Evolutionary conservation across 495 filamentous ascomycete species (phyloP).

Genomic region (Neurospora tetrasperma): DNA sequence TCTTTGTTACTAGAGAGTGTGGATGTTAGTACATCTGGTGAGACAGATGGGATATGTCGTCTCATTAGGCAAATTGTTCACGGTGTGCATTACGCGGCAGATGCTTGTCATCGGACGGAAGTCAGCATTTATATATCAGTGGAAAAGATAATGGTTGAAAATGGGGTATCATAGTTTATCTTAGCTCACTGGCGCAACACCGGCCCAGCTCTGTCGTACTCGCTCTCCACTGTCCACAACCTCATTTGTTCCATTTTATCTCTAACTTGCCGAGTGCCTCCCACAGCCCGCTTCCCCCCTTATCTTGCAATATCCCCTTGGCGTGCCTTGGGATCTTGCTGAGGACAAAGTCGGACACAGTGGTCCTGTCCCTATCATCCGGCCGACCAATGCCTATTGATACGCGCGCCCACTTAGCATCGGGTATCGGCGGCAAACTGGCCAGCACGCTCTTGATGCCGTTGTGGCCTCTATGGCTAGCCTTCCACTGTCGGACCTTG

Average conservation of each 20-base stretch:
- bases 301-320: slow-evolving; percentile 41
- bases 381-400: slow-evolving; percentile 69
- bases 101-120: not conserved
- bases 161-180: slow-evolving; percentile 7
- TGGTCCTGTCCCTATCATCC: slow-evolving; percentile 39
- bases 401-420: slow-evolving; percentile 34
- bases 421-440: slow-evolving; percentile 28
- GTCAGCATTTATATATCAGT: not conserved
- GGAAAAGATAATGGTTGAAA: not conserved
- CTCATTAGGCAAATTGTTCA: not conserved
- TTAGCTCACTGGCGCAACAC: not conserved
- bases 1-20: not conserved
- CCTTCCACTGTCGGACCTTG: slow-evolving; percentile 42
- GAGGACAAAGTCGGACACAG: slow-evolving; percentile 60
- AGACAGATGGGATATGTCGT: not conserved
- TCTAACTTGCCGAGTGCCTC: slow-evolving; percentile 39
- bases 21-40: not conserved
- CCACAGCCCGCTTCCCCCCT: slow-evolving; percentile 40
- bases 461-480: slow-evolving; percentile 67
- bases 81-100: not conserved
- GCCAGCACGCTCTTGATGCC: slow-evolving; percentile 60
- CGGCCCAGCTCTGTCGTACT: not conserved
- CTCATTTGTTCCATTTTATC: slow-evolving; percentile 23
- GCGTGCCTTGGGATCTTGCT: slow-evolving; percentile 41
- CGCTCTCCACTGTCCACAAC: not conserved